Conservation (phyloP, 169 alveolate species). For the Plasmodium vivax region DNA sequence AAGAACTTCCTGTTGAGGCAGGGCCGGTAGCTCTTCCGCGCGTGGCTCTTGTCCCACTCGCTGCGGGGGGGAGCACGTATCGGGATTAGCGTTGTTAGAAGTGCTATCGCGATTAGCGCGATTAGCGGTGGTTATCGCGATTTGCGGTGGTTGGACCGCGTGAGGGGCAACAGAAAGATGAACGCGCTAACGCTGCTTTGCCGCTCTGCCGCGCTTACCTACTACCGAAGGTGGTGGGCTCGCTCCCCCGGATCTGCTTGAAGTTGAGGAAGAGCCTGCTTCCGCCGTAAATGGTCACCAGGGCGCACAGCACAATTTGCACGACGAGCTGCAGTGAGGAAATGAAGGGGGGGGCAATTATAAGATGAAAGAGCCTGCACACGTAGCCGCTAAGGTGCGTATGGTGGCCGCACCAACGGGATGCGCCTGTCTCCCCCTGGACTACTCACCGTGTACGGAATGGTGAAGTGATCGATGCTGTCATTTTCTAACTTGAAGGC, state of each 20-base stretch:
- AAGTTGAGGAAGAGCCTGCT: constrained; percentile 36
- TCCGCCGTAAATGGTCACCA: constrained; percentile 68
- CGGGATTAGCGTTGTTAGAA: not conserved
- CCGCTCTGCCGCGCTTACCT: not conserved
- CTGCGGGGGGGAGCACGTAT: not conserved
- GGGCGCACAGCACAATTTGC: constrained; percentile 53
- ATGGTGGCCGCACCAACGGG: not conserved
- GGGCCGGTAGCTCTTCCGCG: constrained; percentile 23
- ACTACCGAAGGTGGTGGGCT: constrained; percentile 15
- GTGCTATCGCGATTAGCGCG: too few species aligned
- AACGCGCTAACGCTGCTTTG: not conserved
- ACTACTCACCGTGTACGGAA: constrained; percentile 11
- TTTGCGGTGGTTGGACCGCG: not conserved
- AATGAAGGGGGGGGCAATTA: not conserved
- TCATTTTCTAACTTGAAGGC: constrained; percentile 42
- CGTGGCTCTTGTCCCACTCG: constrained; percentile 48
- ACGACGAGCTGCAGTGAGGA: constrained; percentile 1
- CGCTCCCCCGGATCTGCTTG: not conserved
- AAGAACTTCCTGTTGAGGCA: constrained; percentile 41
- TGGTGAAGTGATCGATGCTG: constrained; percentile 40
- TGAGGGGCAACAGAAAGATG: not conserved
- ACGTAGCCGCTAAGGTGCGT: not conserved
- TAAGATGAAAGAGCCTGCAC: not conserved
- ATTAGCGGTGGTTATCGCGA: not conserved
- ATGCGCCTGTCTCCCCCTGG: not conserved